These are phyloP conservation scores for Samsoniella hepiali DNA, from an alignment of 2,329 filamentous ascomycete genomes.

Conservation along the genomic window DNA sequence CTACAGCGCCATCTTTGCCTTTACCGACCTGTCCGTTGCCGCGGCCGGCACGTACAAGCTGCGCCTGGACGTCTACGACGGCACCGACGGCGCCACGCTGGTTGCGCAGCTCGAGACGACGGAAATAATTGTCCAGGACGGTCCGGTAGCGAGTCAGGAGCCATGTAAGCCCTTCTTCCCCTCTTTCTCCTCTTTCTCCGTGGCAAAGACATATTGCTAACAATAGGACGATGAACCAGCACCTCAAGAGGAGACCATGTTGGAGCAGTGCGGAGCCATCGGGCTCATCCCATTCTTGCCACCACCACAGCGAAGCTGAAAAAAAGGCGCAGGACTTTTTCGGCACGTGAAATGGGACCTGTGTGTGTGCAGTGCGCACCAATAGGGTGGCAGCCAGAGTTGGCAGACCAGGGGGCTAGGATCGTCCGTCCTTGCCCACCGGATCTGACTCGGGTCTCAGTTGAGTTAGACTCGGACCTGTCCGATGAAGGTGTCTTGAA, in stretches of 20 bases:
- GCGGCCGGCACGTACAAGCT: slow-evolving; percentile 27
- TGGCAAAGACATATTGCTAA: slow-evolving; percentile 5
- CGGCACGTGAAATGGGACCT: background rate
- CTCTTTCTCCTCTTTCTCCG: background rate
- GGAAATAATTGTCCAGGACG: slow-evolving; percentile 21
- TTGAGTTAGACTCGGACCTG: slow-evolving; percentile 1
- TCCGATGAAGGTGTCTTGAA: slow-evolving; percentile 3
- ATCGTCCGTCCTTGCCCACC: background rate
- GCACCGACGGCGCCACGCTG: slow-evolving; percentile 19
- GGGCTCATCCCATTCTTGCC: slow-evolving; percentile 17
- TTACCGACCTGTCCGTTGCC: slow-evolving; percentile 26
- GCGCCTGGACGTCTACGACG: slow-evolving; percentile 29
- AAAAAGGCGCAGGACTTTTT: background rate
- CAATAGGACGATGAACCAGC: slow-evolving; percentile 16
- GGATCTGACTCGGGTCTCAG: slow-evolving; percentile 13
- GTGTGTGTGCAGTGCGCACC: background rate
- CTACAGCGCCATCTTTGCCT: slow-evolving; percentile 26
- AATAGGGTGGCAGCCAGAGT: background rate
- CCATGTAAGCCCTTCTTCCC: slow-evolving; percentile 6
- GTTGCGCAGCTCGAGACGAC: slow-evolving; percentile 23
- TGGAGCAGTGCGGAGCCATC: slow-evolving; percentile 17
- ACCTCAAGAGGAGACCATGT: slow-evolving; percentile 13
- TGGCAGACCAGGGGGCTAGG: slow-evolving; percentile 3
- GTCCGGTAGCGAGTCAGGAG: slow-evolving; percentile 15
- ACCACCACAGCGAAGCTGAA: slow-evolving; percentile 12